Evolutionary conservation across 176 grass and related monocot species (phyloP), one percentile per base, ranked within the genome.

Genomic region (Phyllostachys edulis): DNA sequence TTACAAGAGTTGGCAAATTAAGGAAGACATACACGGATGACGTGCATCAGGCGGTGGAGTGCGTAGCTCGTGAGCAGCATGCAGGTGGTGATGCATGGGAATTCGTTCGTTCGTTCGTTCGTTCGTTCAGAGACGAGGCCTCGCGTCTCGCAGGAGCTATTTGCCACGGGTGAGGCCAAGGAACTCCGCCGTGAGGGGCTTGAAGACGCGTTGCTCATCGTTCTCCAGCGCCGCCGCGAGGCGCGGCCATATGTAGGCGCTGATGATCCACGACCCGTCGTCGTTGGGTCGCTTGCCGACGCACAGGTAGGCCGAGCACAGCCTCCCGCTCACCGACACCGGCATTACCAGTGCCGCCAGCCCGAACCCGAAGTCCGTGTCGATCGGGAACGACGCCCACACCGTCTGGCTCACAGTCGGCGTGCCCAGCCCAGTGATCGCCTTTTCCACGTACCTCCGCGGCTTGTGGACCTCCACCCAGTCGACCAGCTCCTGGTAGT

Each of bases 351-450:
- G 20, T 11, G 69, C 84, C 0, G 88, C 79, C 9, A 21, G 3
- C 10, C 88, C 84, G 41, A 90, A 83, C 45, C 88, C 88, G 42
- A 90, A 90, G 70, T 90, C 79, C 36, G 75, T 21, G 75, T 90
- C 79, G 36, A 5, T 69, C 12, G 20, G 10, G 42, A 89, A 85
- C 27, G 87, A 80, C 5, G 55, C 59, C 5, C 8, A 89, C 55
- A 4, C 67, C 68, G 38, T 74, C 29, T 26, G 75, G 63, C 5
- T 67, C 76, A n/a, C 59, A 41, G 11, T 11, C 57, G 57, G 57
- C 15, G 15, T 52, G 57, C 87, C 82, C 17, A 89, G 55, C n/a
- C 87, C 87, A 10, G 85, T 36, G 3, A 56, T 47, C n/a, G 85
- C 57, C 59, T 20, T 67, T 52, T 89, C 76, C 3, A 69, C 71